phyloP scores from a whole-genome alignment of 2,329 filamentous ascomycete genomes.

The Chaetomiaceae sp. region DNA sequence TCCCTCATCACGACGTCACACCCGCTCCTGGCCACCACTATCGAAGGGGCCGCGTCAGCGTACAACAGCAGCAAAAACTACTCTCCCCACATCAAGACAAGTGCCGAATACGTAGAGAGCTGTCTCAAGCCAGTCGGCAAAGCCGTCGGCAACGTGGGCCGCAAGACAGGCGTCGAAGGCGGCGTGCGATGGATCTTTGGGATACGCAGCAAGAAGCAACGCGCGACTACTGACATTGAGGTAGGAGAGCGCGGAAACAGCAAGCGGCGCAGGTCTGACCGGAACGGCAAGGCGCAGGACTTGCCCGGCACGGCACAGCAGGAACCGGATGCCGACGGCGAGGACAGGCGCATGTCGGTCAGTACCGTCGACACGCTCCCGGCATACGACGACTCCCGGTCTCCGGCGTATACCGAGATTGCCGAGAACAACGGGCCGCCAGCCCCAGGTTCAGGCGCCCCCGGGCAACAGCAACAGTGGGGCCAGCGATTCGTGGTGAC shows the following conservation, averaged over 20 bases:
- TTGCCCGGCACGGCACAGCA: not conserved
- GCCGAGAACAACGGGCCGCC: conserved; percentile 31
- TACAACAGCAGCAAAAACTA: conserved; percentile 88
- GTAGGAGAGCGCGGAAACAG: conserved; percentile 41
- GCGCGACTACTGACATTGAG: conserved; percentile 45
- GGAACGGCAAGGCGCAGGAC: conserved; percentile 7
- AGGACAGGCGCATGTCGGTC: conserved; percentile 55
- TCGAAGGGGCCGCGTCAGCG: conserved; percentile 76
- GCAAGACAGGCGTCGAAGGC: conserved; percentile 81
- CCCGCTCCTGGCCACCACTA: conserved; percentile 77
- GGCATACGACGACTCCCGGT: conserved; percentile 74
- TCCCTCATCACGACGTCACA: conserved; percentile 84
- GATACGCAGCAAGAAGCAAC: conserved; percentile 44
- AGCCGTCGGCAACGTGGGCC: conserved; percentile 77
- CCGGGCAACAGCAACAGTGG: conserved; percentile 53
- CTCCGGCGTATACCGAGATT: conserved; percentile 68
- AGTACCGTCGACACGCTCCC: conserved; percentile 72
- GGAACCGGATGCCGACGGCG: conserved; percentile 30
- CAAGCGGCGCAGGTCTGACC: conserved; percentile 49
- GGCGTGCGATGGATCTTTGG: conserved; percentile 80
- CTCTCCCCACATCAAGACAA: conserved; percentile 81
- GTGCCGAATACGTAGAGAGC: conserved; percentile 85
- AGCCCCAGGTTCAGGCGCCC: conserved; percentile 24
- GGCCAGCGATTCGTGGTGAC: conserved; percentile 78
- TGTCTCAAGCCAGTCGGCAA: conserved; percentile 82